Evolutionary conservation across 139 green algal genomes (phyloP).

Genomic region (Picochlorum sp.): DNA sequence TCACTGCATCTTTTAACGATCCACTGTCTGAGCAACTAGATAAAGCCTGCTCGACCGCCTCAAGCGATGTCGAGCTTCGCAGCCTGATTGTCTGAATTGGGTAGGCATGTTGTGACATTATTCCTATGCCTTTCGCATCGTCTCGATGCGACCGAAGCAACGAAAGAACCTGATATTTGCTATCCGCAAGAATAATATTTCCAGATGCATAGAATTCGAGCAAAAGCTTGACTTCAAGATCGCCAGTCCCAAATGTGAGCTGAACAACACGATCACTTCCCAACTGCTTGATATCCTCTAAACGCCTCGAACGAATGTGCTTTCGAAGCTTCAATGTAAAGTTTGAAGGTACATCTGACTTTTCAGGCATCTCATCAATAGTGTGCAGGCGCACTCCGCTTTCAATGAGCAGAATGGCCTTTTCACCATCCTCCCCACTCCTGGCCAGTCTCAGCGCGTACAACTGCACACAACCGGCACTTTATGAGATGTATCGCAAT

Average conservation of each 20-base stretch:
- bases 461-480: neutral
- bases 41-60: neutral
- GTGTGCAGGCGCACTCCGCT: constrained; percentile 83
- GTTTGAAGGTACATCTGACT: constrained; percentile 71
- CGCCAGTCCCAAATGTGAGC: constrained; percentile 83
- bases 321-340: constrained; percentile 96
- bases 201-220: constrained; percentile 95
- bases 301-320: constrained; percentile 78
- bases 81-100: constrained; percentile 51
- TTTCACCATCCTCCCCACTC: constrained; percentile 86
- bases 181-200: constrained; percentile 91
- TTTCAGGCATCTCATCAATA: constrained; percentile 59
- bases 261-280: constrained; percentile 90
- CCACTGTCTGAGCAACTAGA: neutral
- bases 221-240: constrained; percentile 78
- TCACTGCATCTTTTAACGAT: constrained; percentile 22
- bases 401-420: constrained; percentile 87
- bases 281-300: constrained; percentile 84
- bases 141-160: constrained; percentile 88
- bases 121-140: constrained; percentile 71
- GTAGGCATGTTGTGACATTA: constrained; percentile 67
- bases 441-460: constrained; percentile 88
- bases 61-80: constrained; percentile 11
- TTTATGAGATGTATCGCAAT: neutral
- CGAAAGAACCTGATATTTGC: constrained; percentile 80